A percentile compares a stretch with the other conserved stretches of the same genome.
These are phyloP conservation scores for Petasospora rhodanensis DNA, from an alignment of 1,139 yeast genomes.

Conservation along the genomic window DNA sequence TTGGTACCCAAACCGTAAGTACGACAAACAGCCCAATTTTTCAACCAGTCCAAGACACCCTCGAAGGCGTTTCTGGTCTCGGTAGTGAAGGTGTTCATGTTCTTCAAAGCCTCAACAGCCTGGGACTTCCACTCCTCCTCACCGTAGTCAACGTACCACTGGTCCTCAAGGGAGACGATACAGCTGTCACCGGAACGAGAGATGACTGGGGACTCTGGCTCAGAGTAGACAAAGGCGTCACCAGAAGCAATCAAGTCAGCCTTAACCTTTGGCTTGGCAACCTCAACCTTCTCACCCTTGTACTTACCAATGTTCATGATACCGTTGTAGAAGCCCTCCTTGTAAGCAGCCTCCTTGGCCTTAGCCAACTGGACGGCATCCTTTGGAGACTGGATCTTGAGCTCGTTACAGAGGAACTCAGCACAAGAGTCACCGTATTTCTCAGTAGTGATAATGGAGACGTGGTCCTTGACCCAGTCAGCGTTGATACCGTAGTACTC, in stretches of 20 bases:
- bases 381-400: constrained; percentile 93
- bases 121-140: constrained; percentile 87
- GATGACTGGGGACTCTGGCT: constrained; percentile 85
- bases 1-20: constrained; percentile 94
- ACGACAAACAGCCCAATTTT: constrained; percentile 98
- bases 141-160: constrained; percentile 98
- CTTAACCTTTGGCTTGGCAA: constrained; percentile 78
- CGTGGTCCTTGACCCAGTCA: constrained; percentile 80
- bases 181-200: constrained; percentile 98
- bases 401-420: constrained; percentile 72
- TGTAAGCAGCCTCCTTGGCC: constrained; percentile 94
- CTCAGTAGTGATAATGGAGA: constrained; percentile 74
- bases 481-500: constrained; percentile 83
- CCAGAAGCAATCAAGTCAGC: constrained; percentile 74
- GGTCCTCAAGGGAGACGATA: constrained; percentile 90
- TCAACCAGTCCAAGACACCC: constrained; percentile 93
- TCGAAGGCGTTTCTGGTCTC: constrained; percentile 93
- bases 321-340: constrained; percentile 96
- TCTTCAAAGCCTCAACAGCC: constrained; percentile 74
- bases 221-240: constrained; percentile 84
- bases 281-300: constrained; percentile 86
- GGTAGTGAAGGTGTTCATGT: constrained; percentile 73
- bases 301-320: constrained; percentile 74
- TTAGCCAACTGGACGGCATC: constrained; percentile 80
- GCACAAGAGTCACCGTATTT: constrained; percentile 91